Percentiles rank a stretch among this genome's conserved stretches.
Evolutionary conservation across 441 rosid species (phyloP).

Genomic region (Bruguiera hainesii): DNA sequence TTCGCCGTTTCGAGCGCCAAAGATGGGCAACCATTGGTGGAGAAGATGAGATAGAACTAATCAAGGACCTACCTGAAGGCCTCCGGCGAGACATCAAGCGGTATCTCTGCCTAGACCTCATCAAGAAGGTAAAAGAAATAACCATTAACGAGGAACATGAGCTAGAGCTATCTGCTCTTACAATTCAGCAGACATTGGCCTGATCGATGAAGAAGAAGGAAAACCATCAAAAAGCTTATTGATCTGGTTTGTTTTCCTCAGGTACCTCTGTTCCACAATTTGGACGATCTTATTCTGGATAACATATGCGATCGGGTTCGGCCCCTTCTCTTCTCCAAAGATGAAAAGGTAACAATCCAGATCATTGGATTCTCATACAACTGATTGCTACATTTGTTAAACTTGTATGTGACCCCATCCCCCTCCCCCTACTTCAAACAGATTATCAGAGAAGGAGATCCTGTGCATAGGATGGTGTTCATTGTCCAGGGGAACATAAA

Average conservation of each 20-base stretch:
- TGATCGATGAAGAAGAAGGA: too few species aligned
- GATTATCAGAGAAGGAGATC: constrained; percentile 74
- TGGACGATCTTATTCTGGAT: constrained; percentile 64
- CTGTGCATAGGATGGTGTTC: constrained; percentile 54
- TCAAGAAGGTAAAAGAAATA: constrained; percentile 46
- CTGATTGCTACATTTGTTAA: too few species aligned
- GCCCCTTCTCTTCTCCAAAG: constrained; percentile 61
- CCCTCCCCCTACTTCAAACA: constrained; percentile 7
- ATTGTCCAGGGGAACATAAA: constrained; percentile 44
- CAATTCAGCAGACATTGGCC: too few species aligned
- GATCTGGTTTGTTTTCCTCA: constrained; percentile 10
- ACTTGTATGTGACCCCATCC: too few species aligned
- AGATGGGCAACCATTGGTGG: constrained; percentile 60
- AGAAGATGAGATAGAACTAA: constrained; percentile 58
- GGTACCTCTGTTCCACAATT: constrained; percentile 63
- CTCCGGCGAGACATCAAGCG: constrained; percentile 80
- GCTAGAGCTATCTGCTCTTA: too few species aligned
- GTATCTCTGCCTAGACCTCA: constrained; percentile 61
- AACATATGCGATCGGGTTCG: constrained; percentile 64
- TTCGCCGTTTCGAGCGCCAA: constrained; percentile 55
- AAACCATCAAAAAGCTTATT: too few species aligned
- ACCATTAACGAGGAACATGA: constrained; percentile 6
- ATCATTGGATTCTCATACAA: not conserved
- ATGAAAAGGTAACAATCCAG: constrained; percentile 43
- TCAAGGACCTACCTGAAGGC: constrained; percentile 70